Conservation (phyloP, 805 yeast species). For the Ogataea degrootiae region DNA sequence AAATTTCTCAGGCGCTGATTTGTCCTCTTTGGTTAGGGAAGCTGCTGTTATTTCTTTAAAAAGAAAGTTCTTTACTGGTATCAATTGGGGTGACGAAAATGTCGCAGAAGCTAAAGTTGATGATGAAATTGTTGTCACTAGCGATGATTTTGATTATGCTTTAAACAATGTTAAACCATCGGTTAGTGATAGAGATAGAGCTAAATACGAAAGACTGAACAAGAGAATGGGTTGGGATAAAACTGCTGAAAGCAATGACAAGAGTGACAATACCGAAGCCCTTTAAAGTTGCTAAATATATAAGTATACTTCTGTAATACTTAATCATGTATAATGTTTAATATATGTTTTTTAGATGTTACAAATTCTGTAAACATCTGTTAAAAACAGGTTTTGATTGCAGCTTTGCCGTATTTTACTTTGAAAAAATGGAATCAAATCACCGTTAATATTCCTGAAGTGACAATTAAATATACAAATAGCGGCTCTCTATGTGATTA, state of each 20-base stretch:
- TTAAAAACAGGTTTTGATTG: too few relatives aligned
- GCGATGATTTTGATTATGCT: conserved; percentile 66
- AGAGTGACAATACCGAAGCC: conserved; percentile 1
- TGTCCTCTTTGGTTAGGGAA: conserved; percentile 86
- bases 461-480: too few relatives aligned
- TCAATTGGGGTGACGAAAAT: conserved; percentile 42
- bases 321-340: too few relatives aligned
- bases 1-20: conserved; percentile 94
- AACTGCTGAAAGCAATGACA: conserved; percentile 12
- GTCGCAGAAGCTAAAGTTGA: conserved; percentile 16
- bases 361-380: too few relatives aligned
- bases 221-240: conserved; percentile 71
- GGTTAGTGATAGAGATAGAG: conserved; percentile 80
- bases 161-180: conserved; percentile 78
- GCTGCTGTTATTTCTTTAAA: conserved; percentile 89
- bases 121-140: conserved; percentile 46
- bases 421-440: too few relatives aligned
- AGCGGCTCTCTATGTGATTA: too few relatives aligned
- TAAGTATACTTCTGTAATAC: too few relatives aligned
- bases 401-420: too few relatives aligned
- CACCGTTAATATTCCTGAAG: too few relatives aligned
- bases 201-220: conserved; percentile 69
- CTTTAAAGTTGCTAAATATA: background rate
- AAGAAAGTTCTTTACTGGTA: conserved; percentile 56
- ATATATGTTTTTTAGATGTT: too few relatives aligned